A percentile compares a stretch with the other conserved stretches of the same genome.
These are phyloP conservation scores for Venturiaceae sp. DNA, from an alignment of 2,329 filamentous ascomycete species.

Conservation along the genomic window DNA sequence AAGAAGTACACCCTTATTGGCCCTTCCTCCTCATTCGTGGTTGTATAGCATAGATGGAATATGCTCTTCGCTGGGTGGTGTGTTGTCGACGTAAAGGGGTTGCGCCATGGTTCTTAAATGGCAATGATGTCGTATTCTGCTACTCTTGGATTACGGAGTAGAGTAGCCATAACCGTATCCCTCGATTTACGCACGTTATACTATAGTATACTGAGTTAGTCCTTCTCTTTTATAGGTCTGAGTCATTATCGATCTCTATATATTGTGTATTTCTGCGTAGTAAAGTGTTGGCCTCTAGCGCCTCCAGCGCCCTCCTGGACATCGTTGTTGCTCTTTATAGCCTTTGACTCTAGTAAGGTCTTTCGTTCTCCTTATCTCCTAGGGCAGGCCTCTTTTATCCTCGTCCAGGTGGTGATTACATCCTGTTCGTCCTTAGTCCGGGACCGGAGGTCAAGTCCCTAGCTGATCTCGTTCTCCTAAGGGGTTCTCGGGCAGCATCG, in stretches of 20 bases:
- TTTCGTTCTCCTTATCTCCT: constrained; percentile 4
- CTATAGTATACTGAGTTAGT: too few relatives aligned
- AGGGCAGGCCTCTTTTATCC: neutral
- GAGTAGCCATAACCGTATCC: too few relatives aligned
- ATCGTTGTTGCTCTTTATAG: neutral
- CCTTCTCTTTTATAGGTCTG: too few relatives aligned
- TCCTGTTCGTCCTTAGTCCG: neutral
- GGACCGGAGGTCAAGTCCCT: neutral
- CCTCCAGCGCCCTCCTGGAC: neutral
- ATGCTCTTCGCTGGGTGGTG: too few relatives aligned
- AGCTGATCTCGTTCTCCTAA: neutral
- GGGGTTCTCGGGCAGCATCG: neutral
- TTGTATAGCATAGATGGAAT: too few relatives aligned
- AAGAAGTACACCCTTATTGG: too few relatives aligned
- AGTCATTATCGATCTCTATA: neutral
- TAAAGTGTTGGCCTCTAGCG: neutral
- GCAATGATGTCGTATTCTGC: too few relatives aligned
- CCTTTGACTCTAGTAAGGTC: neutral
- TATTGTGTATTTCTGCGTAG: neutral
- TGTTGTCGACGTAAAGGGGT: too few relatives aligned
- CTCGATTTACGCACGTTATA: too few relatives aligned
- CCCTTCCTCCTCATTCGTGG: too few relatives aligned
- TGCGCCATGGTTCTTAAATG: too few relatives aligned
- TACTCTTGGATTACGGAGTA: too few relatives aligned
- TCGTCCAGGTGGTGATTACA: neutral